Evolutionary conservation across 352 stramenopile genomes (phyloP), one percentile per base, ranked within the genome.

Genomic region (Pythium dissimile): DNA sequence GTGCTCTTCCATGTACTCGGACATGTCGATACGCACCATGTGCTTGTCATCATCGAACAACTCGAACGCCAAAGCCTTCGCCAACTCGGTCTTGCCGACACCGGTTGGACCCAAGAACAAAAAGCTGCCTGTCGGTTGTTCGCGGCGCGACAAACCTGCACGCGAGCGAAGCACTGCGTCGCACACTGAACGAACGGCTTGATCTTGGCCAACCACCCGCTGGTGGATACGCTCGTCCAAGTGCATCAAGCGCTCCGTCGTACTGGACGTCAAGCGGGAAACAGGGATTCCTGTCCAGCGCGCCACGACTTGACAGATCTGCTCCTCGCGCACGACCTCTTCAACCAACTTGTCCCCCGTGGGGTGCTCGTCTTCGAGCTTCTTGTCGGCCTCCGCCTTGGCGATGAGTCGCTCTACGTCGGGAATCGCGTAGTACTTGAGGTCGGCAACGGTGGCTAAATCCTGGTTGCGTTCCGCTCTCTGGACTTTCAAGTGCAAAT

Each of bases 1-100:
- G 67, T 98, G 92, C 55, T 97, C 85, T 71, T 99, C 96, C 80
- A 98, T 98, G 73, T 99, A 99, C 71, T 99, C 96, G 44, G 75
- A 96, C 96, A 99, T 99, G 56, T 99, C 97, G 59, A 99, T 97
- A 30, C 96, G 80, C 21, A 98, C 80, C 69, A 99, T 92, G 64
- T 95, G 74, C 63, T 97, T 96, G 44, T 98, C 92, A 26, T 97
- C 85, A 67, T 98, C 92, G 47, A 99, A 99, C 2, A 99, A 71
- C 55, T 98, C 91, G 45, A 80, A 83, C 39, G 96, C 96, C 21
- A 99, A 66, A 3, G 90, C 92, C 68, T 99, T 99, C 2, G 94
- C 91, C 15, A 98, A 68, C 49, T 98, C 86, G 0, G 94, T 98
- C 73, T 98, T 98, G 48, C 95, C 95, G 5, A 98, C 94, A 62